A percentile compares a stretch with the other conserved stretches of the same genome.
Conservation (phyloP, 2,329 filamentous ascomycete genomes). For the Emmonsiellopsis sp. region DNA sequence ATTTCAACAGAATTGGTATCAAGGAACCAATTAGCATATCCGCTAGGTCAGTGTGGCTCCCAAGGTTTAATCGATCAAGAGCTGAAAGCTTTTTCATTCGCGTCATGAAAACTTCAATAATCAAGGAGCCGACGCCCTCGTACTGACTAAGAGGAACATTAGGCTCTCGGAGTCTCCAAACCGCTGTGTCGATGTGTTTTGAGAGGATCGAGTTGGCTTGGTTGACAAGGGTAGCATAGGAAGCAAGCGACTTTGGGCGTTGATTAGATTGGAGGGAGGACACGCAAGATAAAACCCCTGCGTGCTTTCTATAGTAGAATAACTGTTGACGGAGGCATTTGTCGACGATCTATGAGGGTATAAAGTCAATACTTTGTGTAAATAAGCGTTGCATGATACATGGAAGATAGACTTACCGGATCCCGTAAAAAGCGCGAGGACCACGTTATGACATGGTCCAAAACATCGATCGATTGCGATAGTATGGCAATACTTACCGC, state of each 20-base stretch:
- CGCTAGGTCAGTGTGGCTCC: constrained; percentile 8
- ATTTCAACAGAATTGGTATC: constrained; percentile 7
- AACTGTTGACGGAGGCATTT: background rate
- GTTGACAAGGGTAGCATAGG: background rate
- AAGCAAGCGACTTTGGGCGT: constrained; percentile 2
- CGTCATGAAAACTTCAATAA: background rate
- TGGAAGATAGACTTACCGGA: constrained; percentile 5
- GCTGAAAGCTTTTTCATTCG: constrained; percentile 3
- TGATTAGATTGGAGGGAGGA: background rate
- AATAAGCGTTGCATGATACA: background rate
- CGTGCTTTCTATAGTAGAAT: background rate
- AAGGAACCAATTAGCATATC: constrained; percentile 9
- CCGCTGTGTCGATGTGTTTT: constrained; percentile 3
- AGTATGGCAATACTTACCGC: constrained; percentile 3
- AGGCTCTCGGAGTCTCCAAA: constrained; percentile 2
- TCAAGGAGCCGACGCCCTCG: background rate
- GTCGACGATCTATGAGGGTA: background rate
- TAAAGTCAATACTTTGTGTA: background rate
- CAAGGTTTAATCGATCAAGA: constrained; percentile 4
- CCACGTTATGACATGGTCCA: constrained; percentile 5
- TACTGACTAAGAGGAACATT: background rate
- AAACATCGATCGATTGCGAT: constrained; percentile 1
- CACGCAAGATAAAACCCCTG: constrained; percentile 3
- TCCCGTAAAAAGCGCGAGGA: constrained; percentile 7
- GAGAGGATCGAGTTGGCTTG: constrained; percentile 5